Base-by-base conservation (phyloP, 805 yeast species). In the Kuraishia hungarica region DNA sequence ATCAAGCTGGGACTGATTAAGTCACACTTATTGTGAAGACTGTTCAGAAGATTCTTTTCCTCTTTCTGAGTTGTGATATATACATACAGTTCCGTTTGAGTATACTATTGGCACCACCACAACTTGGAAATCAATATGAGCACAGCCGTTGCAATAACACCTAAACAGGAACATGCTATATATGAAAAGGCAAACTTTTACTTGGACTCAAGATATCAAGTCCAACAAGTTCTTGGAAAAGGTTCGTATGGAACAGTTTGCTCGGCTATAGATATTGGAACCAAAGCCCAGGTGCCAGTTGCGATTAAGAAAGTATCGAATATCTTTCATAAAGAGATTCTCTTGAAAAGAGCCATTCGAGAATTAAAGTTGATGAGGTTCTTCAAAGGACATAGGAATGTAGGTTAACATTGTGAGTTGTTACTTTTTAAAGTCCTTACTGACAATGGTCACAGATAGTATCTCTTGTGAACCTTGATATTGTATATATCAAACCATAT, bases 181-280 rank as follows among this genome's bases (percentile, higher is more conserved):
- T 79, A 73, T 60, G 82, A 81, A 39, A 73, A 78, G 53, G 79
- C 81, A 2, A 77, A 83, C 54, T 88, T 89, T 66, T 81, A 80
- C 50, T 72, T 87, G 53, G 85, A 86, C 58, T 67, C 76, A 1
- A 71, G 88, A 46, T 89, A 88, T 67, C 73, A 77, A 53, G 72
- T 88, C 17, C 68, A 76, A 24, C 73, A 75, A 46, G 73, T 84
- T 1, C 73, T 90, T 54, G 97, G 97, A 0, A 84, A 84, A 64
- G 97, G 97, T 0, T 85, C 96, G 0, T 90, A 90, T 66, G 97
- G 97, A 0, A 81, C 84, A 0, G 97, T 90, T 2, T 88, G 94
- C 60, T 82, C 89, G 2, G 96, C 93, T 0, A 58, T 77, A 7
- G 89, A 84, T 62, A 60, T 71, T n/a, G 67, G 71, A 47, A 61